A percentile compares a stretch with the other conserved stretches of the same genome.
Conservation (phyloP, 2,329 filamentous ascomycete species). For the Pezicula carpinea region DNA sequence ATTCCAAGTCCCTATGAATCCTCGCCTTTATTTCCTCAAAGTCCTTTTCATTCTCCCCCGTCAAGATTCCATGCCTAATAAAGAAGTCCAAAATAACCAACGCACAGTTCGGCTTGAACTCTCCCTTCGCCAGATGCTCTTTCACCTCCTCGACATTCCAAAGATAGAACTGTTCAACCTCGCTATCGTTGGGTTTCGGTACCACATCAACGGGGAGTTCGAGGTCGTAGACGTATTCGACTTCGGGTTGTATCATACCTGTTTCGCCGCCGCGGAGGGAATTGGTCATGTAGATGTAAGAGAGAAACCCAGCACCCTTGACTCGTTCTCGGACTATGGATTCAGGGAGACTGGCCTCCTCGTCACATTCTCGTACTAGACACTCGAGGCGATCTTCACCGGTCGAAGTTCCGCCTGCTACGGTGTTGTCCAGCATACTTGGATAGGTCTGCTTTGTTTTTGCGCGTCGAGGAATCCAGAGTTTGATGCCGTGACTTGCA, state of each 20-base stretch:
- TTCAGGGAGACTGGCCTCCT: constrained; percentile 80
- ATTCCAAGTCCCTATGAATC: constrained; percentile 75
- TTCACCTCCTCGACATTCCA: constrained; percentile 73
- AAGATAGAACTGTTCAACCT: constrained; percentile 81
- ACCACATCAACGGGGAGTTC: constrained; percentile 64
- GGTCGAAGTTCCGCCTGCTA: constrained; percentile 77
- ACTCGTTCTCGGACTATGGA: constrained; percentile 58
- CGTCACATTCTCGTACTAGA: constrained; percentile 77
- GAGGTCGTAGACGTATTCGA: constrained; percentile 87
- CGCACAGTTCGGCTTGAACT: constrained; percentile 92
- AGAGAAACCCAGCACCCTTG: constrained; percentile 63
- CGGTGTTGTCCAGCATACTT: constrained; percentile 90
- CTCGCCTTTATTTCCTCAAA: constrained; percentile 71
- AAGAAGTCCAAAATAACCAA: constrained; percentile 86
- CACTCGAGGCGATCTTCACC: constrained; percentile 78
- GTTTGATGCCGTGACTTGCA: constrained; percentile 53
- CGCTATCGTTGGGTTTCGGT: constrained; percentile 77
- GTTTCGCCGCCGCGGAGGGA: constrained; percentile 73
- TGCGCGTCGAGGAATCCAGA: constrained; percentile 82
- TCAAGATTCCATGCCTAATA: constrained; percentile 76
- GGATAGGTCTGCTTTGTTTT: constrained; percentile 80
- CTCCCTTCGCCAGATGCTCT: constrained; percentile 61
- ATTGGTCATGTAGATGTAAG: constrained; percentile 81
- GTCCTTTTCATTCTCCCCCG: constrained; percentile 70
- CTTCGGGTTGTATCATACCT: constrained; percentile 82